Evolutionary conservation across 179 eudicot species (phyloP), one percentile per base, ranked within the genome.

Genomic region (Vitellaria paradoxa): DNA sequence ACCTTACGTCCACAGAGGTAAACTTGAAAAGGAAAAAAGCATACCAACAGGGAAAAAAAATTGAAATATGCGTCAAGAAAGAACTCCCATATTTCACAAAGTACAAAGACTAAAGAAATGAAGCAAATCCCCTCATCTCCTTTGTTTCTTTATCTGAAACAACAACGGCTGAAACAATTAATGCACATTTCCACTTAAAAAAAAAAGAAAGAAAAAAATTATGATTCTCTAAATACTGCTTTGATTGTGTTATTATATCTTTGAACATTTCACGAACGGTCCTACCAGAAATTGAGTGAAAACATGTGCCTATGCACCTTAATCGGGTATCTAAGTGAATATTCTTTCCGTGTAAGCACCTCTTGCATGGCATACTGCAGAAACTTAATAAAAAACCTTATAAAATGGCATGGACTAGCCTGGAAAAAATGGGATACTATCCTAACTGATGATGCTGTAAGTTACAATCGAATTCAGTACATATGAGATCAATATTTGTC

Each of bases 291-390:
- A 46, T 71, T 30, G n/a, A 10, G 17, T 72, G 24, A 18, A 60
- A 61, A 21, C 3, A 24, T 4, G 30, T 12, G 50, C 21, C 52
- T 45, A 73, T 9, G 63, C 74, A 71, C 55, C 74, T 71, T 71
- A 40, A 23, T 14, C 0, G 62, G 63, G 23, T 55, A 55, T 30
- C 74, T 4, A 55, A 13, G 68, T 57, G 55, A 17, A 18, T 18
- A 13, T 42, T 45, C 56, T 60, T 73, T 73, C 76, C 68, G 42
- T 40, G 55, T 7, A 73, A 73, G 63, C 49, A 26, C 47, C 15
- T 15, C 74, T 55, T 55, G n/a, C 37, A 13, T 20, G 65, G 37
- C 65, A 62, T 23, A 37, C 62, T 15, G 42, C 40, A 65, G 45
- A 14, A 65, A 65, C 62, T 65, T 67, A 8, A 42, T 42, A 45